Base-by-base conservation (phyloP, 768 basidiomycete genomes). In the Kondoa malvinella region DNA sequence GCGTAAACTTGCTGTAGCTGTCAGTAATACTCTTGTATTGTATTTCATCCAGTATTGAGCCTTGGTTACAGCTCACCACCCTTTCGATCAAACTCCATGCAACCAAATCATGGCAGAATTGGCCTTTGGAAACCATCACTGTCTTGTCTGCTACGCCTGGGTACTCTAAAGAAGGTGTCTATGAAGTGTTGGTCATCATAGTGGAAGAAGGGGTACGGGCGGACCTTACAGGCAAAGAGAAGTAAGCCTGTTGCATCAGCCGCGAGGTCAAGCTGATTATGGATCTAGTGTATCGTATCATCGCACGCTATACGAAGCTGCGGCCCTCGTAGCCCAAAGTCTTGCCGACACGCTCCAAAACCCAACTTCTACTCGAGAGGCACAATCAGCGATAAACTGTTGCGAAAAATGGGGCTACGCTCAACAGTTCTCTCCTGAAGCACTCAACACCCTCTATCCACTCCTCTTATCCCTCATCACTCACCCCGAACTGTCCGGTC, bases 161-260 rank as follows among this genome's bases (percentile, higher is more conserved):
- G 29, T 67, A 60, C 60, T 69, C 69, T 3, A 64, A 72, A 60
- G 70, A 70, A 66, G 71, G 67, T 15, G 67, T 32, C 0, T 60
- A 72, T n/a, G 71, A 70, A 60, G 69, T 74, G n/a, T 66, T 74
- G 3, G n/a, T 40, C 2, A 65, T 69, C 0, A 71, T 64, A 34
- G 71, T 74, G 15, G 74, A 74, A 63, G 66, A 73, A 59, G 68
- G 71, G 4, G 59, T 67, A 32, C 34, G 72, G 50, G 72, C 74
- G 4, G 71, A 74, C n/a, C 50, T 74, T 14, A 64, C 69, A 0
- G 74, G 74, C 3, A 70, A 59, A 8, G 68, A 72, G 56, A 61
- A 69, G 74, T 72, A 59, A 56, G 72, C 40, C 4, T 0, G 0
- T 1, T 1, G 3, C 12, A 4, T 12, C n/a, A 0, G 15, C 4